Evolutionary conservation across 441 rosid genomes (phyloP).

Genomic region (Croton laevigatus): DNA sequence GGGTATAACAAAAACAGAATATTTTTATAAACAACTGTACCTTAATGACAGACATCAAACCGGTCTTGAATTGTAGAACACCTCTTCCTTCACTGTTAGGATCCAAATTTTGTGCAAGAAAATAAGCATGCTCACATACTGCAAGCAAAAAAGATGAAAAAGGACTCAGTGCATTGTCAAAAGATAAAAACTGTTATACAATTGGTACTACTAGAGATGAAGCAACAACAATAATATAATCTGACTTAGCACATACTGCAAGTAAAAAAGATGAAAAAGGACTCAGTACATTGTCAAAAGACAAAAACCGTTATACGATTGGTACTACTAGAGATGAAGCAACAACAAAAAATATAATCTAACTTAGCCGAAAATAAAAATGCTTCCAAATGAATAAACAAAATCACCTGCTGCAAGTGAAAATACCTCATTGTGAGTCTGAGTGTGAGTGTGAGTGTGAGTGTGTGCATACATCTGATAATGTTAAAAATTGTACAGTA

Average conservation of each 20-base stretch:
- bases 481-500: neutral
- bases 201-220: neutral
- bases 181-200: no score
- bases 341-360: neutral
- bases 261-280: neutral
- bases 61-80: conserved; percentile 94
- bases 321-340: neutral
- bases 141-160: conserved; percentile 21
- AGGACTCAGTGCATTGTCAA: neutral
- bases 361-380: neutral
- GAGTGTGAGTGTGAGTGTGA: no score
- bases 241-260: conserved; percentile 52
- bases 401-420: conserved; percentile 79
- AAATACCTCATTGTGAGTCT: neutral
- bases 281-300: neutral
- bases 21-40: conserved; percentile 32
- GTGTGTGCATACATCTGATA: neutral
- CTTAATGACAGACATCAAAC: conserved; percentile 94
- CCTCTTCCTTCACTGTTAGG: conserved; percentile 99
- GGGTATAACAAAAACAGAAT: neutral
- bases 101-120: conserved; percentile 92
- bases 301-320: no score
- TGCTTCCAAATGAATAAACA: conserved; percentile 64
- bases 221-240: neutral
- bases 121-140: conserved; percentile 98